These are phyloP conservation scores for Holtermannia corniformis DNA, from an alignment of 768 basidiomycete genomes.

Conservation along the genomic window DNA sequence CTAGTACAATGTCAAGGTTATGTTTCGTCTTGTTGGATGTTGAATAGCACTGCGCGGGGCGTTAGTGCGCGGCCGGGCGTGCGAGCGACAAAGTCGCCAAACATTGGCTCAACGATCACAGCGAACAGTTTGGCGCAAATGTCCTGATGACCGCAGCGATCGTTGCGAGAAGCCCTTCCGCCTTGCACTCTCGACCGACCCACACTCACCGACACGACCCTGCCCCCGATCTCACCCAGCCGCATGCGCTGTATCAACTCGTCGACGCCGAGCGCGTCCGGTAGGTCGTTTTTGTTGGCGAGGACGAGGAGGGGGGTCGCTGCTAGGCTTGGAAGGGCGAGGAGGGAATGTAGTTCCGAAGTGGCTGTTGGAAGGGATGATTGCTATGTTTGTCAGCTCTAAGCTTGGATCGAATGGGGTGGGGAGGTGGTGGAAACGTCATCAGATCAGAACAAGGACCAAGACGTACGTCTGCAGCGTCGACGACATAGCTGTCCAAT, in stretches of 20 bases:
- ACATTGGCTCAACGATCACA: neutral
- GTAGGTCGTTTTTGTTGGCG: slow-evolving; percentile 87
- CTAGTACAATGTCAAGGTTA: slow-evolving; percentile 80
- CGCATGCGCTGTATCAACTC: slow-evolving; percentile 72
- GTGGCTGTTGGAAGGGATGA: slow-evolving; percentile 30
- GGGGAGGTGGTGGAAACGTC: neutral
- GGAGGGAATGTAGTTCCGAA: slow-evolving; percentile 33
- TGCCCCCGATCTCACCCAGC: slow-evolving; percentile 28
- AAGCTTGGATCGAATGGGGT: neutral
- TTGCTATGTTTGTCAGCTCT: slow-evolving; percentile 3
- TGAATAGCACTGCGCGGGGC: slow-evolving; percentile 55
- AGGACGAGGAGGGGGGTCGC: slow-evolving; percentile 43
- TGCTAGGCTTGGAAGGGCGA: slow-evolving; percentile 24
- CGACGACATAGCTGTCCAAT: slow-evolving; percentile 70
- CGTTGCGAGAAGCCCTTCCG: too few relatives aligned
- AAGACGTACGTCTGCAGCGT: slow-evolving; percentile 67
- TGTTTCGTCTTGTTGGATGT: slow-evolving; percentile 83
- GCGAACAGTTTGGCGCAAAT: too few relatives aligned
- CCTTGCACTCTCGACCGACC: neutral
- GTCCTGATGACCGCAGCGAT: too few relatives aligned
- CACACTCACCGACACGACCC: slow-evolving; percentile 33
- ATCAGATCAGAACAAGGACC: neutral
- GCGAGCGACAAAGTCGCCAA: neutral
- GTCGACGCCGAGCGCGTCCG: slow-evolving; percentile 65
- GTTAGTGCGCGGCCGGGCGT: too few relatives aligned